These are phyloP conservation scores for Agastache rugosa DNA, from an alignment of 257 asterid species.

Conservation along the genomic window DNA sequence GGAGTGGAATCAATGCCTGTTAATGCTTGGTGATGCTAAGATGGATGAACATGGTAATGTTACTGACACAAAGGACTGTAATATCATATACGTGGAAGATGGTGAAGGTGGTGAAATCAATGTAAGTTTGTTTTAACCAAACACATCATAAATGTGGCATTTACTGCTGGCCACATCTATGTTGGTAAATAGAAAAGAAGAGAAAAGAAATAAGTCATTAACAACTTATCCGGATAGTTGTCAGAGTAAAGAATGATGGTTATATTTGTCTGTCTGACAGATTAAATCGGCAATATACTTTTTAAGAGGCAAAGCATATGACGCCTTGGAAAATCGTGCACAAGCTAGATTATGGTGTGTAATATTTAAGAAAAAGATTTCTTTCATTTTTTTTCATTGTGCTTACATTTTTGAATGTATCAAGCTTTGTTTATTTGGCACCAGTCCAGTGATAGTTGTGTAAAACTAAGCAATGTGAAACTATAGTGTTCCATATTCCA, in stretches of 20 bases:
- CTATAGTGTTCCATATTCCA: not conserved
- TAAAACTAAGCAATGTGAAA: not conserved
- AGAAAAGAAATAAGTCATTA: not conserved
- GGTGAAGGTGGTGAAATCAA: slow-evolving; percentile 97
- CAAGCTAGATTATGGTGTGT: slow-evolving; percentile 96
- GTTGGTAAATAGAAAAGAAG: not conserved
- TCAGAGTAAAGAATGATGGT: slow-evolving; percentile 35
- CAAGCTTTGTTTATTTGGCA: not conserved
- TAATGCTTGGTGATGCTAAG: slow-evolving; percentile 94
- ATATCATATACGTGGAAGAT: slow-evolving; percentile 83
- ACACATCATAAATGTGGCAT: slow-evolving; percentile 28
- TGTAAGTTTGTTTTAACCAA: slow-evolving; percentile 55
- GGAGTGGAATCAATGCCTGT: slow-evolving; percentile 97
- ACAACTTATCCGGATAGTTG: slow-evolving; percentile 19
- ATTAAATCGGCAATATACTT: slow-evolving; percentile 92
- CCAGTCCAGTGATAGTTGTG: slow-evolving; percentile 17
- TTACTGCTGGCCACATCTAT: slow-evolving; percentile 31
- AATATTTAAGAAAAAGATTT: slow-evolving; percentile 12
- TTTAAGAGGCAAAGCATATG: slow-evolving; percentile 95
- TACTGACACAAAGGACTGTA: slow-evolving; percentile 76
- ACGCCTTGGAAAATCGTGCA: slow-evolving; percentile 87
- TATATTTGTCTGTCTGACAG: slow-evolving; percentile 53
- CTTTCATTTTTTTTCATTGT: not conserved
- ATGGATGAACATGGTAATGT: slow-evolving; percentile 94
- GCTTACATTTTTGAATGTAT: slow-evolving; percentile 26